phyloP scores from a whole-genome alignment of 1,284 basidiomycete genomes.

The Athelia sp. region DNA sequence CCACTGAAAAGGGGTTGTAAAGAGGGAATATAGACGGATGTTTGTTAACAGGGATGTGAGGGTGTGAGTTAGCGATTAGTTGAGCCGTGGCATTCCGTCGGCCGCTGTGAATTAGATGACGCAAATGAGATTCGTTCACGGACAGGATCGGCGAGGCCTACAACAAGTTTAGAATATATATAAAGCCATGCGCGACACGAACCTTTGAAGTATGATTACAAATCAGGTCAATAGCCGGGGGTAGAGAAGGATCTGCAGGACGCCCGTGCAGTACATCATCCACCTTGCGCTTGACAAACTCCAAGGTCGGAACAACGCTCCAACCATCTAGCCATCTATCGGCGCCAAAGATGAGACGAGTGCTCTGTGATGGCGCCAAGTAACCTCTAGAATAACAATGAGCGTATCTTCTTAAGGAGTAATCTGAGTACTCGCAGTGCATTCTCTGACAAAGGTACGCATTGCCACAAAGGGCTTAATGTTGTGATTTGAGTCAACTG shows the following conservation, averaged over 20 bases:
- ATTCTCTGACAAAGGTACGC: slow-evolving; percentile 28
- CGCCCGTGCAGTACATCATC: slow-evolving; percentile 49
- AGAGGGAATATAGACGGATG: slow-evolving; percentile 71
- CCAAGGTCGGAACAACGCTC: slow-evolving; percentile 34
- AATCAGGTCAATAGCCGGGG: slow-evolving; percentile 51
- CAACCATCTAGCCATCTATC: slow-evolving; percentile 32
- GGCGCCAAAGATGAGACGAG: slow-evolving; percentile 39
- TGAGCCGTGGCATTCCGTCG: slow-evolving; percentile 39
- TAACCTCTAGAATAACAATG: slow-evolving; percentile 27
- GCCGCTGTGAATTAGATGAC: slow-evolving; percentile 44
- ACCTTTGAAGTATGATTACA: slow-evolving; percentile 50
- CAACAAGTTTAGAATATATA: slow-evolving; percentile 6
- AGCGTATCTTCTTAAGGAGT: slow-evolving; percentile 6
- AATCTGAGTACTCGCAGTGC: slow-evolving; percentile 34
- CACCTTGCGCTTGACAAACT: slow-evolving; percentile 51
- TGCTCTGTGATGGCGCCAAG: slow-evolving; percentile 48
- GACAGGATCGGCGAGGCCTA: slow-evolving; percentile 15
- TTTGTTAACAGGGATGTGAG: slow-evolving; percentile 52
- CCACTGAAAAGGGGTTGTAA: slow-evolving; percentile 67
- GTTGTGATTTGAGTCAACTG: slow-evolving; percentile 51
- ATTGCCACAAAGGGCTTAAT: slow-evolving; percentile 63
- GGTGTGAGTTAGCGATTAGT: slow-evolving; percentile 41
- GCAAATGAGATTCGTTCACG: slow-evolving; percentile 26
- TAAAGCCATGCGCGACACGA: slow-evolving; percentile 8
- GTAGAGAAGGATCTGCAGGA: slow-evolving; percentile 33